phyloP scores from a whole-genome alignment of 805 yeast species.

The Peterozyma xylosa region DNA sequence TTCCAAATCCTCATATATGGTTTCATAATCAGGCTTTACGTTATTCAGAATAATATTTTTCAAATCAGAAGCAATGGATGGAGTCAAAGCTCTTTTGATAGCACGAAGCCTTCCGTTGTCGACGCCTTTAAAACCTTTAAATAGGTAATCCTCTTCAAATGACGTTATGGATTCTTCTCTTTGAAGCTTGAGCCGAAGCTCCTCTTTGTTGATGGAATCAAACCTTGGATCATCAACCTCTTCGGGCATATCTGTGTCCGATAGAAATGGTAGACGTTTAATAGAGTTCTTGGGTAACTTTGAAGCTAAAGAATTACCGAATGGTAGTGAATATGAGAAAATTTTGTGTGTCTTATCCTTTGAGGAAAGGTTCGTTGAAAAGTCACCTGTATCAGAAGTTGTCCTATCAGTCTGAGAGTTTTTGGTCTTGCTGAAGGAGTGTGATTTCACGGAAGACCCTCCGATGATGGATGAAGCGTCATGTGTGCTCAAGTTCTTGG shows the following conservation, averaged over 20 bases:
- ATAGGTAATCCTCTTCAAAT: constrained; percentile 54
- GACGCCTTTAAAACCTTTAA: constrained; percentile 43
- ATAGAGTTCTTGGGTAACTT: constrained; percentile 13
- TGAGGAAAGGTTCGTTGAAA: constrained; percentile 1
- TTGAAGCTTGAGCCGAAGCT: constrained; percentile 31
- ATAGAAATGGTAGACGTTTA: constrained; percentile 6
- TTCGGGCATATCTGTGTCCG: constrained; percentile 17
- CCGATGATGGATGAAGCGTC: constrained; percentile 45
- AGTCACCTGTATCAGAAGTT: constrained; percentile 10
- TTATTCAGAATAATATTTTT: constrained; percentile 13
- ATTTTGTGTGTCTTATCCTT: constrained; percentile 25
- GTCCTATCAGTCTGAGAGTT: constrained; percentile 4
- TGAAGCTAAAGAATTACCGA: constrained; percentile 35
- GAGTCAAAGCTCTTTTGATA: constrained; percentile 51
- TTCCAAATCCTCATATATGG: constrained; percentile 50
- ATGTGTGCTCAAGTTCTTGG: not conserved
- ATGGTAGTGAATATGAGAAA: constrained; percentile 53
- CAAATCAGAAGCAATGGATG: constrained; percentile 29
- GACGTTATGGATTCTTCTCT: constrained; percentile 55
- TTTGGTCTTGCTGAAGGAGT: not conserved
- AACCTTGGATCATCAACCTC: not conserved
- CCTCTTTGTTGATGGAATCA: constrained; percentile 13
- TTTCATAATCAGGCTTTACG: constrained; percentile 26
- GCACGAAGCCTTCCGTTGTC: constrained; percentile 69
- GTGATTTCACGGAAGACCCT: constrained; percentile 25